These are phyloP conservation scores for Cutaneotrichosporon dermatis DNA, from an alignment of 1,284 basidiomycete species.

Conservation along the genomic window DNA sequence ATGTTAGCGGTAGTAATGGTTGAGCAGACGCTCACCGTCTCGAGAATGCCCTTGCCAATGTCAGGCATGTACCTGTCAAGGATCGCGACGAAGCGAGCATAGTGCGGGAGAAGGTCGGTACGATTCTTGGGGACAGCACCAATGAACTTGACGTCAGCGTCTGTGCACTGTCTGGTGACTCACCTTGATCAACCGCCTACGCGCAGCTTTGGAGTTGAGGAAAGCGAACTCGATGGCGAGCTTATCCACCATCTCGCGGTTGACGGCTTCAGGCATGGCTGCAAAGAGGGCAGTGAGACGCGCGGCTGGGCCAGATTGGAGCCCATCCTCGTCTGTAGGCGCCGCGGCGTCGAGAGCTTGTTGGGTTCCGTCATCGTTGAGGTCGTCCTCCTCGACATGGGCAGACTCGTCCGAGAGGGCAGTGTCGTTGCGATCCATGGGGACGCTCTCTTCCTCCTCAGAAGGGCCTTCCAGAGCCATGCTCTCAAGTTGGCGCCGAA, in stretches of 20 bases:
- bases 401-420: conserved; percentile 12
- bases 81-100: conserved; percentile 82
- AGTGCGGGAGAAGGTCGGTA: conserved; percentile 87
- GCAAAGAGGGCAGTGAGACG: conserved; percentile 85
- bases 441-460: conserved; percentile 1
- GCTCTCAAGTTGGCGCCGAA: conserved; percentile 48
- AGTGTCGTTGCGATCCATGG: conserved; percentile 17
- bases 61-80: conserved; percentile 92
- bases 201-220: conserved; percentile 89
- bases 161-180: no score
- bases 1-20: conserved; percentile 3
- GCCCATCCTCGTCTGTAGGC: conserved; percentile 41
- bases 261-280: conserved; percentile 88
- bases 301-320: conserved; percentile 77
- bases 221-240: conserved; percentile 94
- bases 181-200: conserved; percentile 83
- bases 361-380: conserved; percentile 27
- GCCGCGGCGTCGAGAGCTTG: conserved; percentile 6
- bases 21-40: conserved; percentile 56
- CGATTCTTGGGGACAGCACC: conserved; percentile 80
- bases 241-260: conserved; percentile 84
- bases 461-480: conserved; percentile 32
- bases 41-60: conserved; percentile 74
- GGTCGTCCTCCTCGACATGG: conserved; percentile 34
- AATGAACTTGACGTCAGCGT: conserved; percentile 60